Evolutionary conservation across 2,329 filamentous ascomycete species (phyloP).

Genomic region (Mollisiaceae sp.): DNA sequence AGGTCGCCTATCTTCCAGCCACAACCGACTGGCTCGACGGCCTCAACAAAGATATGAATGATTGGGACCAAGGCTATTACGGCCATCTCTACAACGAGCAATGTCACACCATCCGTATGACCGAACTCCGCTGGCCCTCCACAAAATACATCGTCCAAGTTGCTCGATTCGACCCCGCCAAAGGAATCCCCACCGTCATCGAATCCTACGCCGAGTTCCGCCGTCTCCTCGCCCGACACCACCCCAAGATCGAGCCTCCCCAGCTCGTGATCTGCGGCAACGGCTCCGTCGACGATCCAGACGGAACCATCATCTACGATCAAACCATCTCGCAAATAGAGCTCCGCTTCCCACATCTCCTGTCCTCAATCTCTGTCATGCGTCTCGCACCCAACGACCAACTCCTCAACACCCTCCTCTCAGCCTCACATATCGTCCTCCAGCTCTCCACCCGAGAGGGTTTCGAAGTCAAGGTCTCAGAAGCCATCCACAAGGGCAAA

Average conservation of each 20-base stretch:
- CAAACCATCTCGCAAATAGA: constrained; percentile 72
- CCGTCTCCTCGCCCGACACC: constrained; percentile 59
- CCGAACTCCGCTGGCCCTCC: constrained; percentile 61
- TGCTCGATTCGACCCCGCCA: constrained; percentile 82
- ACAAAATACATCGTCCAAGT: constrained; percentile 80
- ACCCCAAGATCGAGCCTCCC: constrained; percentile 57
- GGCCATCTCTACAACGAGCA: constrained; percentile 72
- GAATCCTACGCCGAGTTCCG: constrained; percentile 77
- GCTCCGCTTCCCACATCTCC: constrained; percentile 63
- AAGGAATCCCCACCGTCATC: constrained; percentile 80
- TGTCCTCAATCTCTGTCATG: constrained; percentile 73
- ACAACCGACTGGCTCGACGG: constrained; percentile 86
- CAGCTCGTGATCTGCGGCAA: constrained; percentile 84
- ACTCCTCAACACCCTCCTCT: constrained; percentile 76
- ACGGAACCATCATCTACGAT: constrained; percentile 74
- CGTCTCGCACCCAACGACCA: constrained; percentile 80
- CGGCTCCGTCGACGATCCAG: constrained; percentile 80
- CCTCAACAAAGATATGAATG: constrained; percentile 74
- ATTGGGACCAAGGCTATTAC: constrained; percentile 76
- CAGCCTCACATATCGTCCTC: constrained; percentile 73
- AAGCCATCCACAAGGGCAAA: constrained; percentile 79
- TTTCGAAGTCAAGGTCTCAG: constrained; percentile 86
- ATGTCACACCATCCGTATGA: constrained; percentile 64
- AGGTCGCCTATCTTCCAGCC: constrained; percentile 77
- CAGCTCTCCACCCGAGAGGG: constrained; percentile 83